These are phyloP conservation scores for Macrolepiota albuminosa DNA, from an alignment of 768 basidiomycete genomes.

Conservation along the genomic window DNA sequence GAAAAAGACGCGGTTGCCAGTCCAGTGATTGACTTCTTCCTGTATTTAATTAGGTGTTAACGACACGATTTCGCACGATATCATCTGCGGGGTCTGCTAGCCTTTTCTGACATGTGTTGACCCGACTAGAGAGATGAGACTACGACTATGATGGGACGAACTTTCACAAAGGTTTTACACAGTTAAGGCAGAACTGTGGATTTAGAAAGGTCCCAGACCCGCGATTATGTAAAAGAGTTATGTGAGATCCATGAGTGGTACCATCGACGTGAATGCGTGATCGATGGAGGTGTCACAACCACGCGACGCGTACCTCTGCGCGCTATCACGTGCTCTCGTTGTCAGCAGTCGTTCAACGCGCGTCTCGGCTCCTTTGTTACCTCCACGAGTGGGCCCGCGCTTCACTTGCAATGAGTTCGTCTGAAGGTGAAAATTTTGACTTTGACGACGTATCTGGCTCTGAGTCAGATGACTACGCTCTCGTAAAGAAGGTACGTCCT, in stretches of 20 bases:
- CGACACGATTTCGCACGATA: neutral
- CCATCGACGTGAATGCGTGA: neutral
- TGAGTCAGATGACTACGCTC: conserved; percentile 67
- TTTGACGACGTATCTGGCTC: conserved; percentile 52
- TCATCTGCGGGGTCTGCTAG: neutral
- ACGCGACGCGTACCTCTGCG: conserved; percentile 1
- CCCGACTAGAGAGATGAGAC: neutral
- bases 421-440: conserved; percentile 67
- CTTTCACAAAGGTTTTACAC: neutral
- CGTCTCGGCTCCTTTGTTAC: conserved; percentile 4
- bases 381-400: neutral
- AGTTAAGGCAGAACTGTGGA: neutral
- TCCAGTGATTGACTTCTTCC: conserved; percentile 14
- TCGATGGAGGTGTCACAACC: neutral
- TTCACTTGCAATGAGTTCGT: conserved; percentile 56
- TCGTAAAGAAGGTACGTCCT: conserved; percentile 49
- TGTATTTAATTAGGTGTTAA: neutral
- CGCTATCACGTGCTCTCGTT: conserved; percentile 12
- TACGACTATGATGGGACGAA: neutral
- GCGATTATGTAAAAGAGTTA: conserved; percentile 10
- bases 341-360: conserved; percentile 2
- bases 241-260: neutral
- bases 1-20: conserved; percentile 20
- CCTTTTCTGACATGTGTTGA: conserved; percentile 1
- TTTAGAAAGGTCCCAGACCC: neutral